phyloP scores from a whole-genome alignment of 2,329 filamentous ascomycete species.

The Pestalotiopsis sp. region DNA sequence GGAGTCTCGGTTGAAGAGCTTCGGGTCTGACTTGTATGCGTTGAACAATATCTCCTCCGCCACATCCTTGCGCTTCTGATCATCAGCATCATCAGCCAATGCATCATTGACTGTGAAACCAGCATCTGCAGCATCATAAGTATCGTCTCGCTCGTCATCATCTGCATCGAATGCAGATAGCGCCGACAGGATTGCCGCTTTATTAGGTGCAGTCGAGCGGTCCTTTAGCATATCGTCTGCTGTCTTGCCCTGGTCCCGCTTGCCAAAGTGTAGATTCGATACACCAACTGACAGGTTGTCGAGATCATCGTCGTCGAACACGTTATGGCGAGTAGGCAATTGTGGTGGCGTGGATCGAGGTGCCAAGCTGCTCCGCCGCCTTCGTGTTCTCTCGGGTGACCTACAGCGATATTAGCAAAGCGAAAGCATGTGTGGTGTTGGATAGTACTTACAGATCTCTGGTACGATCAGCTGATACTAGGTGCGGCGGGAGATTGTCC shows the following conservation, averaged over 20 bases:
- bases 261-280: slow-evolving; percentile 78
- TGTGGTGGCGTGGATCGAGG: slow-evolving; percentile 62
- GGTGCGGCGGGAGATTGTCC: slow-evolving; percentile 70
- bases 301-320: slow-evolving; percentile 81
- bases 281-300: slow-evolving; percentile 69
- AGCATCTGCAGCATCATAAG: slow-evolving; percentile 90
- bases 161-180: slow-evolving; percentile 89
- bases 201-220: slow-evolving; percentile 66
- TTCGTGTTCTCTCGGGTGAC: slow-evolving; percentile 28
- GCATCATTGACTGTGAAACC: slow-evolving; percentile 81
- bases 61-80: slow-evolving; percentile 43
- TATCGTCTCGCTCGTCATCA: slow-evolving; percentile 96
- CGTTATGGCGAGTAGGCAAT: slow-evolving; percentile 65
- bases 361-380: slow-evolving; percentile 47
- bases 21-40: slow-evolving; percentile 66
- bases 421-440: background rate
- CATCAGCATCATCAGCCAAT: slow-evolving; percentile 57
- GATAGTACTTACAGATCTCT: slow-evolving; percentile 59
- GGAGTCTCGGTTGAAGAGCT: slow-evolving; percentile 72
- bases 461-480: slow-evolving; percentile 64
- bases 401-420: slow-evolving; percentile 16
- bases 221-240: slow-evolving; percentile 75
- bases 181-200: slow-evolving; percentile 85
- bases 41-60: slow-evolving; percentile 76
- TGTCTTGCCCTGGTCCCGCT: slow-evolving; percentile 62